Evolutionary conservation across 176 grass and related monocot genomes (phyloP), one percentile per base, ranked within the genome.

Genomic region (Rhynchospora breviuscula): DNA sequence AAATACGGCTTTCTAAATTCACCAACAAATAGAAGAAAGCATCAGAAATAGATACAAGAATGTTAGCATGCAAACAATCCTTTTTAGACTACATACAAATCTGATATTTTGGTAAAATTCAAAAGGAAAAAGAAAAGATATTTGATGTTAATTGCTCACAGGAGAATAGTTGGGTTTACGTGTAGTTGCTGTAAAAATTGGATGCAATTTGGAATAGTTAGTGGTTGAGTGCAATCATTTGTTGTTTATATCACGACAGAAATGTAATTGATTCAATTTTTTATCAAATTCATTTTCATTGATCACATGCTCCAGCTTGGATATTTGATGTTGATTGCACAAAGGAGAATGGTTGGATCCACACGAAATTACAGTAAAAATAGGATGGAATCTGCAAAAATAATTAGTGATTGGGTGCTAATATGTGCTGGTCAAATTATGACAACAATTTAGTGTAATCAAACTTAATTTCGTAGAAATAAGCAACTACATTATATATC

Each of bases 1-100:
- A 93, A 90, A 74, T 65, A 97, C 93, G 79, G 82, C 87, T 67
- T 86, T 93, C 91, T 97, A 81, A n/a, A 5, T 15, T 44, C 65
- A 8, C 29, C 25, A 19, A 22, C 59, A 10, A 57, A 40, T 8
- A 21, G 31, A 26, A 3, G 48, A 71, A 10, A 18, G 67, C 26
- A 0, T 8, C 23, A 8, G 81, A 62, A 83, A 80, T 63, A 9
- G 26, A 21, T 59, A 18, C 59, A 40, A 48, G 6, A 75, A 29
- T 40, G 58, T 17, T 8, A 14, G 15, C 6, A 12, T 19, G 18
- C 59, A 62, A 7, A 9, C 7, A 62, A 62, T 62, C 59, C 22
- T 59, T 29, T 29, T 62, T 62, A 62, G n/a, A 62, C 59, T 23
- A 18, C 1, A 29, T 23, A 18, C 1, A 29, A 21, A 7, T 60